Percentiles rank a stretch among this genome's conserved stretches.
phyloP scores from a whole-genome alignment of 768 basidiomycete species.

The Coprinellus micaceus region DNA sequence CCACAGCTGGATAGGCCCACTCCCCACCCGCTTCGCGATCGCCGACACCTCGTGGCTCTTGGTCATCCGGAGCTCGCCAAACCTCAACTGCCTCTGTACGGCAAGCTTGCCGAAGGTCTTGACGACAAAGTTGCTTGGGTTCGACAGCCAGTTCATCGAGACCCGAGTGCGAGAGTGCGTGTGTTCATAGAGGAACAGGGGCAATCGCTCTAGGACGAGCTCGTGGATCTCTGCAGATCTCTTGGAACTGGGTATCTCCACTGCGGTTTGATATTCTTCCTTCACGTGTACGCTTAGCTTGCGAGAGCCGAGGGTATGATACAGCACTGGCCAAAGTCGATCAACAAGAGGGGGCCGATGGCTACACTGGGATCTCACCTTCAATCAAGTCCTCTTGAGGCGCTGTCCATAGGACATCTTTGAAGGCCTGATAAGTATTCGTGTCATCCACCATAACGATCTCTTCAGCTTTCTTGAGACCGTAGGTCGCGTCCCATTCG shows the following conservation, averaged over 20 bases:
- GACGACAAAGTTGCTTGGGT: slow-evolving; percentile 64
- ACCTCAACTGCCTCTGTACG: slow-evolving; percentile 57
- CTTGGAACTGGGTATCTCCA: slow-evolving; percentile 47
- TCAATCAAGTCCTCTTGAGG: slow-evolving; percentile 92
- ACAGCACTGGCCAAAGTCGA: slow-evolving; percentile 45
- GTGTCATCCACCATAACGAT: slow-evolving; percentile 87
- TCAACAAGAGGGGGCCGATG: not conserved
- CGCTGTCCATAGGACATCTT: slow-evolving; percentile 68
- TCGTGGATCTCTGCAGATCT: slow-evolving; percentile 49
- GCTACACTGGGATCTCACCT: slow-evolving; percentile 36
- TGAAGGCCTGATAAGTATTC: slow-evolving; percentile 75
- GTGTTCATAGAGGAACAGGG: slow-evolving; percentile 90
- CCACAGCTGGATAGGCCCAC: slow-evolving; percentile 69
- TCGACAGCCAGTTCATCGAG: slow-evolving; percentile 63
- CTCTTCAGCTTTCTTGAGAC: slow-evolving; percentile 63
- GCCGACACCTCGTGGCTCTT: slow-evolving; percentile 72
- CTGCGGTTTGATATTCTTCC: slow-evolving; percentile 67
- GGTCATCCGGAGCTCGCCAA: slow-evolving; percentile 45
- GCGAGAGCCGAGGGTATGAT: slow-evolving; percentile 68
- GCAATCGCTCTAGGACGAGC: slow-evolving; percentile 77
- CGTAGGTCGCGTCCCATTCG: slow-evolving; percentile 69
- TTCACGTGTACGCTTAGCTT: slow-evolving; percentile 69
- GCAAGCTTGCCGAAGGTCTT: slow-evolving; percentile 61
- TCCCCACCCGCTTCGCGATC: slow-evolving; percentile 50
- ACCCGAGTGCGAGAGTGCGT: slow-evolving; percentile 60